These are phyloP conservation scores for Spergularia bocconei DNA, from an alignment of 148 eudicot species.

Conservation along the genomic window DNA sequence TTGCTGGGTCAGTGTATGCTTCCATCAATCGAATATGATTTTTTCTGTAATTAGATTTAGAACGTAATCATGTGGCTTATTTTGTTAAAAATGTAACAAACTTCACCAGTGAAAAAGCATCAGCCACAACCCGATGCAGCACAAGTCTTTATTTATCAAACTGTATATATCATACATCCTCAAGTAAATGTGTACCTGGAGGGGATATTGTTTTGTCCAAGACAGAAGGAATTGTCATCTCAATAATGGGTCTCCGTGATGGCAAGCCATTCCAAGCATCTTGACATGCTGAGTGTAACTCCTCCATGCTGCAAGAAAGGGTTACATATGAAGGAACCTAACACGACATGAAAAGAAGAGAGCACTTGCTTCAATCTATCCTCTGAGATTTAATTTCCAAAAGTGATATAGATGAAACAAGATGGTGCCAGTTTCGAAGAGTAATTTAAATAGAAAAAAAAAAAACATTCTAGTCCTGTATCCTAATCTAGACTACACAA, in stretches of 20 bases:
- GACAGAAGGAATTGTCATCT: constrained; percentile 93
- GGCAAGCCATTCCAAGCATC: constrained; percentile 71
- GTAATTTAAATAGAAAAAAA: no score
- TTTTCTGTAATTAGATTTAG: background rate
- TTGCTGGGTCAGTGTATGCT: background rate
- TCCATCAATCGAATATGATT: background rate
- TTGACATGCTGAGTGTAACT: constrained; percentile 72
- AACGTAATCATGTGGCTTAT: background rate
- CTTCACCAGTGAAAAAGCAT: background rate
- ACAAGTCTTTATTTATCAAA: background rate
- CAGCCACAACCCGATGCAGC: background rate
- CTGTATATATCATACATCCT: no score
- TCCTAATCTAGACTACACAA: background rate
- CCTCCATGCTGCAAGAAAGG: constrained; percentile 63
- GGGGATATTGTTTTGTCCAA: constrained; percentile 86
- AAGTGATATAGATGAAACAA: background rate
- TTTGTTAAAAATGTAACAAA: background rate
- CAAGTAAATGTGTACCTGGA: constrained; percentile 41
- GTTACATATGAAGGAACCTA: constrained; percentile 5
- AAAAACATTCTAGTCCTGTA: background rate
- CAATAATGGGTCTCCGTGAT: constrained; percentile 82
- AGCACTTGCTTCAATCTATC: background rate
- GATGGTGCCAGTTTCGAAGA: background rate
- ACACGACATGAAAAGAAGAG: background rate
- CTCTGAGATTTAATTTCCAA: background rate